Evolutionary conservation across 352 stramenopile genomes (phyloP).

Genomic region (Blastocystis sp.): DNA sequence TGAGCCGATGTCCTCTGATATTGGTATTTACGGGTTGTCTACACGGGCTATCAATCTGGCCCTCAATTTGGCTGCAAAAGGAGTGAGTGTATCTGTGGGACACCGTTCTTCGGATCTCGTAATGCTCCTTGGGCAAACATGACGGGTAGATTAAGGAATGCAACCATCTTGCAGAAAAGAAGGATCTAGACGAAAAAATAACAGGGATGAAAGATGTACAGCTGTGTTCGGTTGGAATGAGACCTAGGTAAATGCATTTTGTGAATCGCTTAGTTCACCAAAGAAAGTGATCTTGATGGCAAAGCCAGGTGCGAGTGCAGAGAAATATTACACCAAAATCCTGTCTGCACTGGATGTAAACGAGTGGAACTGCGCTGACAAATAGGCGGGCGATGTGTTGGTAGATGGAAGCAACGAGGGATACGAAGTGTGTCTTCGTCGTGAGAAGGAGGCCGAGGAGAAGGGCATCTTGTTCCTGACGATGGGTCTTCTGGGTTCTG

Average conservation of each 20-base stretch:
- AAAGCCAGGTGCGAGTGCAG: slow-evolving; percentile 89
- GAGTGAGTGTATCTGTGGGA: slow-evolving; percentile 88
- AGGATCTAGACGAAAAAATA: slow-evolving; percentile 80
- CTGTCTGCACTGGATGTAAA: not conserved
- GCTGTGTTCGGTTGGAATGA: slow-evolving; percentile 63
- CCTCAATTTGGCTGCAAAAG: slow-evolving; percentile 93
- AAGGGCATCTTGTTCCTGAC: slow-evolving; percentile 94
- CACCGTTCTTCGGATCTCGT: slow-evolving; percentile 85
- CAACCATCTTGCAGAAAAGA: slow-evolving; percentile 82
- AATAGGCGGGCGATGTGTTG: slow-evolving; percentile 86
- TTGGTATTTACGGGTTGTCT: slow-evolving; percentile 81
- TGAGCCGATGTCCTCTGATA: slow-evolving; percentile 46
- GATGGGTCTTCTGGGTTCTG: slow-evolving; percentile 70
- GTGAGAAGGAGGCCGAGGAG: slow-evolving; percentile 79
- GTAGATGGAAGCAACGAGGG: slow-evolving; percentile 97
- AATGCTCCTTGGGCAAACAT: not conserved
- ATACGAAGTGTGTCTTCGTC: slow-evolving; percentile 90
- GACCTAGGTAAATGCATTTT: slow-evolving; percentile 67
- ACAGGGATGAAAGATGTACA: slow-evolving; percentile 80
- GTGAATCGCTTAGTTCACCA: slow-evolving; percentile 80
- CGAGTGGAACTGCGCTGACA: slow-evolving; percentile 64
- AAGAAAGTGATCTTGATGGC: slow-evolving; percentile 96
- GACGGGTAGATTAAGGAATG: slow-evolving; percentile 82
- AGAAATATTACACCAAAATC: slow-evolving; percentile 67
- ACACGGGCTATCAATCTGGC: slow-evolving; percentile 97